A percentile compares a stretch with the other conserved stretches of the same genome.
Conservation (phyloP, 1,284 basidiomycete genomes). For the Moesziomyces antarcticus region DNA sequence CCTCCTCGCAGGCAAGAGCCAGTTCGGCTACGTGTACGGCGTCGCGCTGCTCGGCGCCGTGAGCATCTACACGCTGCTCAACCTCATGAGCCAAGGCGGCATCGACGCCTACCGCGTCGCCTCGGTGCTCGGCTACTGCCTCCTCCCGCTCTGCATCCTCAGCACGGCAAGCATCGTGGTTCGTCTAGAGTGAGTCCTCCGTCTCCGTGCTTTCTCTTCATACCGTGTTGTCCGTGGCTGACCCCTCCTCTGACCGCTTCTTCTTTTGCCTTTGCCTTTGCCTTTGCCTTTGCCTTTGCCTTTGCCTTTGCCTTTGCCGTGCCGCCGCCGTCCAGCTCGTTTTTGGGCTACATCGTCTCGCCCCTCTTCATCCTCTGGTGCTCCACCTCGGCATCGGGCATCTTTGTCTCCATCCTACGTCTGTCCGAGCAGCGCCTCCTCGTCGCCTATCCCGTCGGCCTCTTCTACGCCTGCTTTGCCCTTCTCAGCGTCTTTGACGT, state of each 20-base stretch:
- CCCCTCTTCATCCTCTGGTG: constrained; percentile 67
- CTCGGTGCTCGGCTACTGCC: constrained; percentile 95
- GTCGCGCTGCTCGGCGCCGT: constrained; percentile 91
- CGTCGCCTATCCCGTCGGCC: constrained; percentile 65
- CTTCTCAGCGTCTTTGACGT: constrained; percentile 64
- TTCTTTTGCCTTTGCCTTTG: not conserved
- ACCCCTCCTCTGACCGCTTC: not conserved
- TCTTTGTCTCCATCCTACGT: constrained; percentile 65
- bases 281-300: too few species aligned
- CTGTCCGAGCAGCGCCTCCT: constrained; percentile 65
- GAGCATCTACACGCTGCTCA: constrained; percentile 95
- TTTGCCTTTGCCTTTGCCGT: not conserved
- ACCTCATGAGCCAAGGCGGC: constrained; percentile 94
- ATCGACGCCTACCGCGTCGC: constrained; percentile 97
- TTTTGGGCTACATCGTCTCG: constrained; percentile 60
- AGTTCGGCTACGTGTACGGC: constrained; percentile 99
- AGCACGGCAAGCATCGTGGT: constrained; percentile 88
- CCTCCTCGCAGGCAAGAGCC: constrained; percentile 91
- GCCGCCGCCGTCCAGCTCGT: constrained; percentile 18
- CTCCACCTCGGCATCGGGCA: constrained; percentile 65
- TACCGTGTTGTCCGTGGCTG: too few species aligned
- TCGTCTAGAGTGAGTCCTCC: constrained; percentile 81
- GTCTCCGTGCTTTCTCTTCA: too few species aligned
- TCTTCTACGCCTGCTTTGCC: constrained; percentile 67
- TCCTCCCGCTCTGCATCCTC: constrained; percentile 96